Base-by-base conservation (phyloP, 1,139 yeast species). In the Meyerozyma smithsonii region DNA sequence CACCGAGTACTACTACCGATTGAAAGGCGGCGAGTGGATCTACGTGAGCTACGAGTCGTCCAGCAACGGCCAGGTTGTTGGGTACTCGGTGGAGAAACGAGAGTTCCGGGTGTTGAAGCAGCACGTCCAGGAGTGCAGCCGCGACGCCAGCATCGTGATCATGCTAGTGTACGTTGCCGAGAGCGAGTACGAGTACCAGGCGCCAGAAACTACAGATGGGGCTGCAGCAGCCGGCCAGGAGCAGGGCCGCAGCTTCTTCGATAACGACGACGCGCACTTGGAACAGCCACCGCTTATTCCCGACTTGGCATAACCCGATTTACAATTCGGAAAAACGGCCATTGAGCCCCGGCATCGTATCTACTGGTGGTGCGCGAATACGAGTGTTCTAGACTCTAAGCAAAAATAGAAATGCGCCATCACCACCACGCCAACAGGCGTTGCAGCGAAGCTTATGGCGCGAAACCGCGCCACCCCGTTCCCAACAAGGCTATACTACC, bases 1-100 rank as follows among this genome's bases (percentile, higher is more conserved):
- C 35, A 36, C 47, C 4, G 61, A 62, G 35, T 68, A 64, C 44
- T 58, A 44, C 24, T 50, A 48, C 44, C 36, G 43, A 19, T 42
- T 46, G 33, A 40, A 20, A 11, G 10, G 3, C 14, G 34, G 21
- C 14, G 14, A 16, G 12, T 30, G 34, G 34, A 30, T 30, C 20
- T 30, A 30, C 34, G 12, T 30, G 10, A 8, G 21, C 21, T 30
- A 30, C 21, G 21, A 30, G 14, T 10, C 20, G 8, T 30, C 34
- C 2, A 17, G 11, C 23, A 30, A 10, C 21, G 34, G 34, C 8
- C 34, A 11, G 12, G 34, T 30, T 11, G 20, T 18, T 18, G 34
- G 34, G 12, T 30, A 30, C 23, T 11, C 21, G 21, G 16, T 30
- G 10, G 34, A 30, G 20, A 30, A 30, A 18, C 34, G 34, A 12